These are phyloP conservation scores for Boletus smithii DNA, from an alignment of 1,284 basidiomycete species.

Conservation along the genomic window DNA sequence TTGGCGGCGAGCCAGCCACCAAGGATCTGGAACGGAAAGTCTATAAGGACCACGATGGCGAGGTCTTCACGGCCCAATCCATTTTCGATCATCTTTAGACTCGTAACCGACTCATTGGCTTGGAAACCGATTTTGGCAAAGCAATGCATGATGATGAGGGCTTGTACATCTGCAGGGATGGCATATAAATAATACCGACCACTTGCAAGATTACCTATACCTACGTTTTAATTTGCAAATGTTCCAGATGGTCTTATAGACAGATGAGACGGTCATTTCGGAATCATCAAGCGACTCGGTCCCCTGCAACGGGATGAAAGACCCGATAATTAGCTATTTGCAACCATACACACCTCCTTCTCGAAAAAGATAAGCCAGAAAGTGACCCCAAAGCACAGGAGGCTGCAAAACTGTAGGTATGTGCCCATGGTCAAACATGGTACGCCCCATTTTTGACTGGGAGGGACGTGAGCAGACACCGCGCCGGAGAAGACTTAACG, in stretches of 20 bases:
- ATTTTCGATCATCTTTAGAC: slow-evolving; percentile 95
- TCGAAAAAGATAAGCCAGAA: slow-evolving; percentile 87
- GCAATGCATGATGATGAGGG: slow-evolving; percentile 83
- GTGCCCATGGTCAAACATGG: slow-evolving; percentile 79
- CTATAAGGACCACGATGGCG: slow-evolving; percentile 91
- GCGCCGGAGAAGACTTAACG: slow-evolving; percentile 29
- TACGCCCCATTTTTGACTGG: slow-evolving; percentile 77
- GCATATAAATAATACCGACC: neutral
- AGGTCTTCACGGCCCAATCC: slow-evolving; percentile 94
- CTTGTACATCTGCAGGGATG: slow-evolving; percentile 74
- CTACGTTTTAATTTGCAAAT: slow-evolving; percentile 90
- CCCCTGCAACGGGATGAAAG: slow-evolving; percentile 46
- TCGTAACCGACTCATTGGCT: slow-evolving; percentile 90
- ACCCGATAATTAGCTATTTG: slow-evolving; percentile 3
- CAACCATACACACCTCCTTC: slow-evolving; percentile 67
- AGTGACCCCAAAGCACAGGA: slow-evolving; percentile 81
- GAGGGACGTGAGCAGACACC: slow-evolving; percentile 5
- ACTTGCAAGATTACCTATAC: slow-evolving; percentile 8
- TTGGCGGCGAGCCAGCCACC: slow-evolving; percentile 96
- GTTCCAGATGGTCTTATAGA: slow-evolving; percentile 93
- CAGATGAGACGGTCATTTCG: slow-evolving; percentile 87
- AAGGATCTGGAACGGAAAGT: slow-evolving; percentile 96
- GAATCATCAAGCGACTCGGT: slow-evolving; percentile 68
- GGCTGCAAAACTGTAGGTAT: slow-evolving; percentile 87
- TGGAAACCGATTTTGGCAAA: slow-evolving; percentile 96